Evolutionary conservation across 2,329 filamentous ascomycete species (phyloP), one percentile per base, ranked within the genome.

Genomic region (Chlorencoelia australis): DNA sequence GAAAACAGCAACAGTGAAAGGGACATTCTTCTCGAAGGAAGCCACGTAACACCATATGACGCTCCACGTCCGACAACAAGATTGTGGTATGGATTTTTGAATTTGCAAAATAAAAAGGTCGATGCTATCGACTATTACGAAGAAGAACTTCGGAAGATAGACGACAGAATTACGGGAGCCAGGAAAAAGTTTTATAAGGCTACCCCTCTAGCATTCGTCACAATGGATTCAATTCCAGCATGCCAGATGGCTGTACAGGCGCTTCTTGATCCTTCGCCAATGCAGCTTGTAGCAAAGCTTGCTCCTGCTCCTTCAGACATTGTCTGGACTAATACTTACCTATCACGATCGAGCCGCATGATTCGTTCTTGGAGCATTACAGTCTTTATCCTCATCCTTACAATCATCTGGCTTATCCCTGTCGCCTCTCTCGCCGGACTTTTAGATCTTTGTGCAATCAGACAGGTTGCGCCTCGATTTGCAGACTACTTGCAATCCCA

Each of bases 191-290:
- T 82, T 3, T 96, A 87, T 51, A 64, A 71, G 5, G 69, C 91
- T 0, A 88, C 79, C 1, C 81, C 89, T 32, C 71, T 93, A 42
- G 93, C 93, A 1, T 95, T 98, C 58, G 84, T 98, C 25, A 96
- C 91, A 0, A 93, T 98, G 86, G 85, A 95, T 62, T 91, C 86
- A 3, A 91, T 94, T 33, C 84, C 88, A 10, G 81, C 88, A 20
- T 79, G 75, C 49, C 91, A 98, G 63, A 94, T 96, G 87, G 85
- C 88, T 16, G 85, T 94, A 28, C 91, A 98, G 60, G 88, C 91
- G 4, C 79, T 94, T 8, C 76, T 98, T 35, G 89, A 96, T 54
- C 87, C 91, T 3, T 80, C 83, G 8, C 91, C 93, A 0, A 79
- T 88, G 40, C 81, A 83, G 42, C 70, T 98, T 5, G 66, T 94